Conservation (phyloP, 345 rosid species). For the Linum trigynum region DNA sequence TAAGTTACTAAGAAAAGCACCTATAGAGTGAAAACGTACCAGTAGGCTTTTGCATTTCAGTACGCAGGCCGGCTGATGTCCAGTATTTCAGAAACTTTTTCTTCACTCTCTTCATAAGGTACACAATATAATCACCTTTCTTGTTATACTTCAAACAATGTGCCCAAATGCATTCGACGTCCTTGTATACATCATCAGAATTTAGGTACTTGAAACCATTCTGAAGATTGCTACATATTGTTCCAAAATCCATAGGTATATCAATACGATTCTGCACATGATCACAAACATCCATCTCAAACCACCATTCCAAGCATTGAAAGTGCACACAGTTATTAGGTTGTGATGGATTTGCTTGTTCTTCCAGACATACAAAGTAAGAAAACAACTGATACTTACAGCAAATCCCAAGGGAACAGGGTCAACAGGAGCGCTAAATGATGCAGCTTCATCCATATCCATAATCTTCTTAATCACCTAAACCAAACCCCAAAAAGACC, state of each 20-base stretch:
- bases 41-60: constrained; percentile 39
- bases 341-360: no score
- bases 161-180: constrained; percentile 80
- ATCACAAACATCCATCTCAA: background rate
- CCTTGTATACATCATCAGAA: constrained; percentile 78
- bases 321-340: background rate
- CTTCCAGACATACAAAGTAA: background rate
- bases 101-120: constrained; percentile 93
- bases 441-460: constrained; percentile 19
- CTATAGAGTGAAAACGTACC: constrained; percentile 21
- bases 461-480: constrained; percentile 22
- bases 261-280: constrained; percentile 65
- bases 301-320: background rate
- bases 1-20: background rate
- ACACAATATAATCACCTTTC: constrained; percentile 92
- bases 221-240: constrained; percentile 73
- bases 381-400: constrained; percentile 12
- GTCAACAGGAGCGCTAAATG: constrained; percentile 18
- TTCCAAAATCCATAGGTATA: constrained; percentile 99
- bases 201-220: constrained; percentile 55
- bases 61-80: constrained; percentile 69
- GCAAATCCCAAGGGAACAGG: constrained; percentile 17
- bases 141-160: constrained; percentile 86
- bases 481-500: background rate
- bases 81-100: constrained; percentile 95